Evolutionary conservation across 257 asterid genomes (phyloP), one percentile per base, ranked within the genome.

Genomic region (Verbena officinalis): DNA sequence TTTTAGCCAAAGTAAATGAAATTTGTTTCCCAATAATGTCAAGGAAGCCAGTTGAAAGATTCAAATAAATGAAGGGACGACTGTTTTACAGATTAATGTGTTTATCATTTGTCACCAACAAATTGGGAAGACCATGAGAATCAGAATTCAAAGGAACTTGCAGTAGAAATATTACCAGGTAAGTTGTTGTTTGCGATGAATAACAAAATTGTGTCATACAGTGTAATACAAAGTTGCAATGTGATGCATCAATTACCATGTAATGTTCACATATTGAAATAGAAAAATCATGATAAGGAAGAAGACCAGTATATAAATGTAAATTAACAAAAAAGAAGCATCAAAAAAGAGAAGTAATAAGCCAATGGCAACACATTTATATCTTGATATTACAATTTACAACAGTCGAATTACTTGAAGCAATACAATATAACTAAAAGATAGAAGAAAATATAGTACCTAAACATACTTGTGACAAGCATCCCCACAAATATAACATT

Each of bases 401-500:
- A 55, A 44, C 30, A 23, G 0, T 34, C 13, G 14, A 57, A 15
- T 42, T 45, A 40, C 34, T 55, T 63, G 59, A 51, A 31, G 55
- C 0, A 11, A 33, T 27, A 44, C 8, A 65, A 42, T 52, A 33
- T 40, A 53, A 43, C 38, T 15, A 39, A 51, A 57, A 39, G 22
- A 3, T 17, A 55, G 5, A 68, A 49, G 27, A 40, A 74, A 64
- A 65, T 34, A 17, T 36, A 72, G 66, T 87, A 90, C 99, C 99
- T 93, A 80, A 85, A 90, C 97, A 93, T 90, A 83, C 99, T 93
- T 67, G 99, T 84, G 81, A 86, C 81, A 43, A 93, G 95, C 99
- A 93, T 93, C 87, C 96, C 99, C 62, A 93, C 97, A 77, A 93
- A 93, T 72, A 90, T 86, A 44, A 84, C 62, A 71, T 93, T 93